Evolutionary conservation across 768 basidiomycete genomes (phyloP), one percentile per base, ranked within the genome.

Genomic region (Holtermannia corniformis): DNA sequence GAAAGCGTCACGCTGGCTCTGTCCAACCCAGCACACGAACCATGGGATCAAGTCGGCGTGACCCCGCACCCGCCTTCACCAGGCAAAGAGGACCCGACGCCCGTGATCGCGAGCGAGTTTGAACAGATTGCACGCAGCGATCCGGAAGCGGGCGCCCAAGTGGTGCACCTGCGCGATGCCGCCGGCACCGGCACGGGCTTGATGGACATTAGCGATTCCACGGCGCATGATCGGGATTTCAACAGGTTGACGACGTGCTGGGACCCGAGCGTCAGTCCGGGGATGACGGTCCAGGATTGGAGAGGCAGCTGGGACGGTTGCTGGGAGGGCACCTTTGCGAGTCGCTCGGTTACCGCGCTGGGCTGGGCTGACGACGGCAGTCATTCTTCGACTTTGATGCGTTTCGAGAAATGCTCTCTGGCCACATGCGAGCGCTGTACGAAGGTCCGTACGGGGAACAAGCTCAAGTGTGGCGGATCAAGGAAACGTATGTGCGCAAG

Each of bases 391-490:
- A 85, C 5, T 96, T 93, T 63, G 82, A 84, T 21, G 78, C 79
- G 20, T 76, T 92, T 52, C 76, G 73, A 44, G 74, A 72, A 53
- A 76, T 75, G 73, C 60, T 76, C 10, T 69, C 65, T 20, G 75
- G 75, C 0, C 62, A 70, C 37, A 40, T 87, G n/a, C 76, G 79
- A 5, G 87, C 86, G 7, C 73, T 93, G n/a, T 81, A 86, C 60
- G 80, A 81, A 41, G 83, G 84, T 43, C 76, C 82, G 45, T 82
- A 87, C 23, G 87, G 85, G 0, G 80, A 84, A 60, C 90, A 96
- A 70, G 82, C 80, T 16, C 91, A 95, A 65, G 88, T 88, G 0
- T 93, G 90, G 89, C 84, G 82, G 63, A 73, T 95, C 22, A 64
- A 43, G 7, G 67, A 71, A 51, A 68, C 67, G 7, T 68, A 51